Evolutionary conservation across 148 eudicot genomes (phyloP).

Genomic region (Camellia lanceoleosa): DNA sequence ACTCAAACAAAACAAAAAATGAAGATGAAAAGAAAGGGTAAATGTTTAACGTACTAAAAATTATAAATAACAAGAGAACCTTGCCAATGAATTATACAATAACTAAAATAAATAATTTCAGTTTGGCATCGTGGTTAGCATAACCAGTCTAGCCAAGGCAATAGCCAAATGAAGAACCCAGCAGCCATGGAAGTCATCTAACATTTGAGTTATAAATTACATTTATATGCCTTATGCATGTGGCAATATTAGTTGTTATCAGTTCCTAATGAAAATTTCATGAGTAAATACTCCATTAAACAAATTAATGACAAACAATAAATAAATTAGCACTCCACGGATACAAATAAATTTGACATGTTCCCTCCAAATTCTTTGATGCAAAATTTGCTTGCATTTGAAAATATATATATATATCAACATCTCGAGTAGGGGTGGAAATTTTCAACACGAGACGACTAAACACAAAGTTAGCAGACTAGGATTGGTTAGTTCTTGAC

Average conservation of each 20-base stretch:
- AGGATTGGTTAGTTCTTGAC: not conserved
- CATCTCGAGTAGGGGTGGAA: too few relatives aligned
- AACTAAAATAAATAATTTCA: not conserved
- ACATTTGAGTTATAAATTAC: too few relatives aligned
- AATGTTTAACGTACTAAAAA: slow-evolving; percentile 5
- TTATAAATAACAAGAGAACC: not conserved
- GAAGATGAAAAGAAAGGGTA: not conserved
- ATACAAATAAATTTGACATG: not conserved
- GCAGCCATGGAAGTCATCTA: slow-evolving; percentile 4
- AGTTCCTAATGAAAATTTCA: not conserved
- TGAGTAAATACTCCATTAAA: not conserved
- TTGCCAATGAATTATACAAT: slow-evolving; percentile 1
- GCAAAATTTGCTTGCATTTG: not conserved
- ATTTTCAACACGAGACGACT: not conserved
- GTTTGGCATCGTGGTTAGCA: not conserved
- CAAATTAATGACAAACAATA: not conserved
- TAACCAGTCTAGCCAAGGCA: not conserved
- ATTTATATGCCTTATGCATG: not conserved
- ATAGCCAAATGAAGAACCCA: not conserved
- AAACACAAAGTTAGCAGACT: not conserved
- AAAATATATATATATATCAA: not conserved
- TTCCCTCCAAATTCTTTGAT: not conserved
- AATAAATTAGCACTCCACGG: not conserved
- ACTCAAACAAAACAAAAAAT: slow-evolving; percentile 6
- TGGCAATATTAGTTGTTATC: not conserved